phyloP scores from a whole-genome alignment of 345 rosid genomes.

The Bruguiera sexangula region DNA sequence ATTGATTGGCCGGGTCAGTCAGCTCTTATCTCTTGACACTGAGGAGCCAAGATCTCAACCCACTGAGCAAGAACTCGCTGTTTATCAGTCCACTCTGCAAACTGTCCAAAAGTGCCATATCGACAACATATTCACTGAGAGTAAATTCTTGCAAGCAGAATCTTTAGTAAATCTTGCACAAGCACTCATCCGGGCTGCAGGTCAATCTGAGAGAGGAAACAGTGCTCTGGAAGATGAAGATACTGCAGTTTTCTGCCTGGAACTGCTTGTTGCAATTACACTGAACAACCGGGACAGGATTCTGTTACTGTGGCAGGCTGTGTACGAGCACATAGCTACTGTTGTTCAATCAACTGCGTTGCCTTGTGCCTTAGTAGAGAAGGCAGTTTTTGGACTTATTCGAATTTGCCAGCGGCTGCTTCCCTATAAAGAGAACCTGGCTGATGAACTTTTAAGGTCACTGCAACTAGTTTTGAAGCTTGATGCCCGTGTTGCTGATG shows the following conservation, averaged over 20 bases:
- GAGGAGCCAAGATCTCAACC: slow-evolving; percentile 61
- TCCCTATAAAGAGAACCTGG: slow-evolving; percentile 70
- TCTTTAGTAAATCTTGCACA: slow-evolving; percentile 57
- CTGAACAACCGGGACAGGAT: slow-evolving; percentile 74
- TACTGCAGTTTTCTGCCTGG: slow-evolving; percentile 59
- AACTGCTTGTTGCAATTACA: slow-evolving; percentile 60
- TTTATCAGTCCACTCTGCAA: slow-evolving; percentile 45
- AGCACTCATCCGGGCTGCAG: slow-evolving; percentile 52
- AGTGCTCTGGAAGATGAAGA: slow-evolving; percentile 42
- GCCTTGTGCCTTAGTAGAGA: slow-evolving; percentile 63
- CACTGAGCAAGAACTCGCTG: slow-evolving; percentile 57
- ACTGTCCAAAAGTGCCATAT: slow-evolving; percentile 55
- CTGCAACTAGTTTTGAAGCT: slow-evolving; percentile 75
- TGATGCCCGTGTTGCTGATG: slow-evolving; percentile 72
- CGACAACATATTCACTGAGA: slow-evolving; percentile 64
- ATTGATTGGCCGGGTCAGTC: slow-evolving; percentile 66
- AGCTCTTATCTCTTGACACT: slow-evolving; percentile 57
- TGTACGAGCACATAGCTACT: slow-evolving; percentile 53
- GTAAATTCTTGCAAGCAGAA: slow-evolving; percentile 73
- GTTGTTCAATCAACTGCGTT: slow-evolving; percentile 57
- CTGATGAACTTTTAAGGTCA: slow-evolving; percentile 67
- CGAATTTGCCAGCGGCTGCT: slow-evolving; percentile 67
- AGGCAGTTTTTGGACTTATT: slow-evolving; percentile 70
- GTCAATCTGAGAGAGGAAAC: slow-evolving; percentile 28
- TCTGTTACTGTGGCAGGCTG: slow-evolving; percentile 62